Percentiles rank a stretch among this genome's conserved stretches.
These are phyloP conservation scores for Penicillium daleae DNA, from an alignment of 495 filamentous ascomycete species.

Conservation along the genomic window DNA sequence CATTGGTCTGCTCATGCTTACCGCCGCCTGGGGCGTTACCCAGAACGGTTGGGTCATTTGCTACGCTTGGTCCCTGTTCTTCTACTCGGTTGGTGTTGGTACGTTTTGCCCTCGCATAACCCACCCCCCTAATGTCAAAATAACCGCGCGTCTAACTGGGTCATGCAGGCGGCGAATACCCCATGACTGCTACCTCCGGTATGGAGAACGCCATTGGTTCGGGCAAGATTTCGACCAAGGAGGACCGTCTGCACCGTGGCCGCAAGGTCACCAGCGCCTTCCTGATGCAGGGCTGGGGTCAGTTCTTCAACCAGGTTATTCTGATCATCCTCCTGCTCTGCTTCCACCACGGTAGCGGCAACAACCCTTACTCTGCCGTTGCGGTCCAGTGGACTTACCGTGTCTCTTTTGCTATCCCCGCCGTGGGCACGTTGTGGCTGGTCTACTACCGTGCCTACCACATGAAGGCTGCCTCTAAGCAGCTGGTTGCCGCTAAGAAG, in stretches of 20 bases:
- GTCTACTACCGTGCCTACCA: constrained; percentile 89
- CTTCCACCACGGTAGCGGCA: constrained; percentile 75
- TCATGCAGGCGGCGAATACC: constrained; percentile 72
- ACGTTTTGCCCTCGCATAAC: constrained; percentile 21
- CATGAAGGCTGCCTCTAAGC: constrained; percentile 77
- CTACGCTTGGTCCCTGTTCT: constrained; percentile 87
- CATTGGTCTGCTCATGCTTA: constrained; percentile 82
- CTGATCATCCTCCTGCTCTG: constrained; percentile 80
- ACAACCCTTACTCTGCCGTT: constrained; percentile 70
- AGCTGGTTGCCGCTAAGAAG: constrained; percentile 76
- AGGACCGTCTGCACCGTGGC: constrained; percentile 90
- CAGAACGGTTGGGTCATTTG: constrained; percentile 91
- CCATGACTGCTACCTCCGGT: constrained; percentile 91
- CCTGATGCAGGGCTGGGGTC: constrained; percentile 96
- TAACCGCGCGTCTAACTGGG: constrained; percentile 17
- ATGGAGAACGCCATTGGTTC: constrained; percentile 90
- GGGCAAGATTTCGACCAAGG: constrained; percentile 82
- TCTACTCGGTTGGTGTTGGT: constrained; percentile 90
- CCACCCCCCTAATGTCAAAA: neutral
- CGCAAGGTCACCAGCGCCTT: constrained; percentile 91
- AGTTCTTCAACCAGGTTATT: constrained; percentile 85
- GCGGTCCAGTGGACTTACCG: constrained; percentile 84
- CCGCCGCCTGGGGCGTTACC: constrained; percentile 79
- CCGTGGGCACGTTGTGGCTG: constrained; percentile 87
- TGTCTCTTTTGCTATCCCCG: constrained; percentile 81